Evolutionary conservation across 2,329 filamentous ascomycete genomes (phyloP), one percentile per base, ranked within the genome.

Genomic region (Harringtonia lauricola): DNA sequence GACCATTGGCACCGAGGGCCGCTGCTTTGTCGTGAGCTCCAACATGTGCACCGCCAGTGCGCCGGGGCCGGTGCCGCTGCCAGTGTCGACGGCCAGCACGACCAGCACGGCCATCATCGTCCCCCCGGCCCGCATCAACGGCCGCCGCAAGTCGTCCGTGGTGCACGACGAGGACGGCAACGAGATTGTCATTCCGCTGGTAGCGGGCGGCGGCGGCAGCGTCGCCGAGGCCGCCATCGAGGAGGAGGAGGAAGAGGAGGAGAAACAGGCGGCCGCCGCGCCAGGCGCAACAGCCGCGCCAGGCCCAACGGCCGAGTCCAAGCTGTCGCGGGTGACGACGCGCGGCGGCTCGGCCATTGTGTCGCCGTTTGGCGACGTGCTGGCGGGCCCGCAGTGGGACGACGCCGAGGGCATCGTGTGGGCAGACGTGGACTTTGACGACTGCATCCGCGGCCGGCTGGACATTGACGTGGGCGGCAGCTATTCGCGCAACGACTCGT

Each of bases 401-500:
- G 81, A 89, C 47, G 63, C 81, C 44, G 70, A 76, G 4, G 74
- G 77, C 0, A 59, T 95, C 26, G 64, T 88, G 41, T 74, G 75
- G 29, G 71, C 76, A 1, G 85, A 92, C 50, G 81, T 89, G 4
- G 87, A 95, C 56, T 82, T 95, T 55, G 84, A 94, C 39, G 87
- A 95, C 52, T 95, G 89, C 54, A 76, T 88, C 51, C 71, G 86
- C 10, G 89, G 88, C 0, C 68, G 86, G 42, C 59, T 95, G 51
- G 88, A 95, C 59, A 60, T 95, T 38, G 89, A 95, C 65, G 79
- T 86, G 31, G 86, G 79, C 2, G 89, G 89, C 0, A 88, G 83
- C 57, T 95, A 94, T 61, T 89, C 86, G 3, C 73, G 87, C 58
- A 79, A 76, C 48, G 78, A 82, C 58, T 67, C 72, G 4, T 81